phyloP scores from a whole-genome alignment of 2,329 filamentous ascomycete species.

The Aureobasidium pullulans region DNA sequence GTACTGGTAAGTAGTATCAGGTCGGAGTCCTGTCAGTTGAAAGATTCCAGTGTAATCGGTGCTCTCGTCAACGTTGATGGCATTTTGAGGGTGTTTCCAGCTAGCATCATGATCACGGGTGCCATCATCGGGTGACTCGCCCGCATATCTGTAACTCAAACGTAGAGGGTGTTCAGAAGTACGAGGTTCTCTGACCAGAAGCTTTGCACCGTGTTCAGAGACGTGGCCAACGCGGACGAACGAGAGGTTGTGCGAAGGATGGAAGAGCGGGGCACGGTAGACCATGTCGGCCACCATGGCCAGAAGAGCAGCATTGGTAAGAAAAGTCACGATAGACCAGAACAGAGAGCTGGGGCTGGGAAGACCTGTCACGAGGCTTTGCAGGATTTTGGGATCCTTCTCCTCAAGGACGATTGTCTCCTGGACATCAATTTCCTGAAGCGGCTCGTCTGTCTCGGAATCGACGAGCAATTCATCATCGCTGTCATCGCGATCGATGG shows the following conservation, averaged over 20 bases:
- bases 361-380: conserved; percentile 65
- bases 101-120: conserved; percentile 48
- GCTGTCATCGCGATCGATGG: conserved; percentile 27
- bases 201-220: conserved; percentile 67
- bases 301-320: conserved; percentile 58
- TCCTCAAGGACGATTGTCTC: conserved; percentile 56
- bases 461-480: conserved; percentile 28
- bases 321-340: conserved; percentile 59
- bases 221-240: conserved; percentile 86
- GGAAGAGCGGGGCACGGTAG: conserved; percentile 61
- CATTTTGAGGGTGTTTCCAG: conserved; percentile 61
- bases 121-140: conserved; percentile 39
- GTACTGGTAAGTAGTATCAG: conserved; percentile 76
- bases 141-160: conserved; percentile 50
- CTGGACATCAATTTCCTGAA: conserved; percentile 49
- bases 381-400: conserved; percentile 49
- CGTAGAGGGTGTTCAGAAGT: conserved; percentile 65
- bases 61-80: conserved; percentile 60
- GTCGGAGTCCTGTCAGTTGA: conserved; percentile 57
- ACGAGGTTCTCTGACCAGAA: conserved; percentile 81
- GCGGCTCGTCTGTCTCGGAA: conserved; percentile 28
- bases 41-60: conserved; percentile 78
- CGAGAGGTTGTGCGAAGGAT: conserved; percentile 67
- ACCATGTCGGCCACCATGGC: conserved; percentile 69
- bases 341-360: conserved; percentile 64